Conservation (phyloP, 2,329 filamentous ascomycete genomes). For the Botryotinia globosa region DNA sequence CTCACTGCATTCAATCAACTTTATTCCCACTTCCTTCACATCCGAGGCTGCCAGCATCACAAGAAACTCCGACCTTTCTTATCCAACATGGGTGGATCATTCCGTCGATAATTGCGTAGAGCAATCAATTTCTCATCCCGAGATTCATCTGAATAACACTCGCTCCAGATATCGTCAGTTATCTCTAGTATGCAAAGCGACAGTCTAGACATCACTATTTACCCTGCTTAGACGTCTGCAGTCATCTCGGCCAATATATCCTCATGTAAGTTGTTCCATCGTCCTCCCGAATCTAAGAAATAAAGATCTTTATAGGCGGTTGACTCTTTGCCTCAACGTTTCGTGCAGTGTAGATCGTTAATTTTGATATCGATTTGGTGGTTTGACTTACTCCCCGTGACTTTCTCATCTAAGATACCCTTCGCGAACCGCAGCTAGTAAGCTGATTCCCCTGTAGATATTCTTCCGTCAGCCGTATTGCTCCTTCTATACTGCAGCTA, state of each 20-base stretch:
- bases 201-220: not conserved
- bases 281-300: not conserved
- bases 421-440: not conserved
- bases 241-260: not conserved
- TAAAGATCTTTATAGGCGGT: not conserved
- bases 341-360: not conserved
- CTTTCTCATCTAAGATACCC: not conserved
- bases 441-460: not conserved
- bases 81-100: not conserved
- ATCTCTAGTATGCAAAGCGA: not conserved
- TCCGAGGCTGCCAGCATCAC: not conserved
- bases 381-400: not conserved
- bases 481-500: not conserved
- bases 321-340: not conserved
- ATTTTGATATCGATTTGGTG: not conserved
- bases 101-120: not conserved
- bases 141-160: not conserved
- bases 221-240: not conserved
- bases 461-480: not conserved
- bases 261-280: not conserved
- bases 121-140: not conserved
- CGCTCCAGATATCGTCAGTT: not conserved
- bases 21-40: not conserved
- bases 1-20: not conserved
- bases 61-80: not conserved